Evolutionary conservation across 2,329 filamentous ascomycete genomes (phyloP).

Genomic region (Paramyrothecium sp.): DNA sequence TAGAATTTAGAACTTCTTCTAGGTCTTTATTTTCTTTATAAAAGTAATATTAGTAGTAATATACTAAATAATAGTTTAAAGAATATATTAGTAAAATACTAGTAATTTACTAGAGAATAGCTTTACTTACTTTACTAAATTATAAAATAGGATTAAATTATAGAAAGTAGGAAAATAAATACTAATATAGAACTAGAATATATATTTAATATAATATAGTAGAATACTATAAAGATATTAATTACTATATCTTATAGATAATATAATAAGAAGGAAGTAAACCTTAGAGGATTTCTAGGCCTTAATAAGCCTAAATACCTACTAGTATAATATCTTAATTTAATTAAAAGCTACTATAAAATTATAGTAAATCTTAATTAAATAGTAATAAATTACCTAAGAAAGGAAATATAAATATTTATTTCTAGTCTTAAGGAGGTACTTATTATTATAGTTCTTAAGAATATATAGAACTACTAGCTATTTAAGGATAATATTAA

Average conservation of each 20-base stretch:
- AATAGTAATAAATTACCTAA: neutral
- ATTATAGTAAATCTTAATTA: neutral
- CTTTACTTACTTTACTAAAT: neutral
- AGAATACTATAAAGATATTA: neutral
- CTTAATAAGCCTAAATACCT: neutral
- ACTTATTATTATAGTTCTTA: neutral
- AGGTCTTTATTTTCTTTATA: neutral
- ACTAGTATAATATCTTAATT: neutral
- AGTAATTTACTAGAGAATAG: neutral
- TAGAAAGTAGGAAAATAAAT: neutral
- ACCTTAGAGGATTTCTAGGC: slow-evolving; percentile 3
- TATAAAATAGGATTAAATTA: neutral
- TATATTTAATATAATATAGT: neutral
- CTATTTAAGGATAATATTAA: no score
- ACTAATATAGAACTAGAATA: neutral
- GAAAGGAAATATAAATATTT: neutral
- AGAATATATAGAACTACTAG: neutral
- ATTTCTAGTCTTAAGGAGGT: neutral
- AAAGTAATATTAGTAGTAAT: neutral
- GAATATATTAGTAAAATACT: neutral
- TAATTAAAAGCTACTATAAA: neutral
- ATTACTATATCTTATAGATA: neutral
- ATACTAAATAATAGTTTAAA: neutral
- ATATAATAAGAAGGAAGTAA: neutral
- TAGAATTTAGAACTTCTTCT: no score